Evolutionary conservation across 2,329 filamentous ascomycete genomes (phyloP), one percentile per base, ranked within the genome.

Genomic region (Xylaria sp.): DNA sequence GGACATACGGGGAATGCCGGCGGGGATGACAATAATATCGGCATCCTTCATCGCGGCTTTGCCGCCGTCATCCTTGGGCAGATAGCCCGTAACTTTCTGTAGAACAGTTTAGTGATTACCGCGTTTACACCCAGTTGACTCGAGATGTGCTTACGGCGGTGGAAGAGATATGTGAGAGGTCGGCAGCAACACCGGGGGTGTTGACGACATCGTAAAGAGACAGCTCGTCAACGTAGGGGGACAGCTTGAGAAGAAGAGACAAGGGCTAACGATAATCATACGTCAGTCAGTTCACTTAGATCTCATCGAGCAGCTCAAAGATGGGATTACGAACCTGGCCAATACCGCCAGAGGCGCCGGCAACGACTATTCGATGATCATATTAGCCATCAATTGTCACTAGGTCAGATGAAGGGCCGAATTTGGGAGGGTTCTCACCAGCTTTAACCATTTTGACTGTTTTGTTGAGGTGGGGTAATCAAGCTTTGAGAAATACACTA

Each of bases 171-270:
- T 99, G 96, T 70, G 94, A 97, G 69, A 99, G 90, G 82, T 99
- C 96, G 78, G 95, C 90, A 74, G 94, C 93, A 79, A 99, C 96
- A 83, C 96, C 96, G 77, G 94, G 94, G 59, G 94, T 97, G 89
- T 98, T 97, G 83, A 98, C 95, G 75, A 99, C 94, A 97, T 99
- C 96, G 87, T 97, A 99, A 77, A 99, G 92, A 70, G 94, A 88
- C 77, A 99, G 93, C 86, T 98, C 93, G 78, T 95, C 92, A 78
- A 99, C 87, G 79, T 93, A 89, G 73, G 94, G 92, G 79, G 87
- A 93, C 75, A 92, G 89, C 89, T 99, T 99, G 81, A 98, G 88
- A 77, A 99, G 92, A 75, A 99, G 93, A 74, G 96, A 99, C 78
- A 99, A 88, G 76, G 96, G 96, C 94, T 98, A 79, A 54, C 60